Percentiles rank a stretch among this genome's conserved stretches.
Conservation (phyloP, 192 early-diverging fungal species). For the Podila epicladia region DNA sequence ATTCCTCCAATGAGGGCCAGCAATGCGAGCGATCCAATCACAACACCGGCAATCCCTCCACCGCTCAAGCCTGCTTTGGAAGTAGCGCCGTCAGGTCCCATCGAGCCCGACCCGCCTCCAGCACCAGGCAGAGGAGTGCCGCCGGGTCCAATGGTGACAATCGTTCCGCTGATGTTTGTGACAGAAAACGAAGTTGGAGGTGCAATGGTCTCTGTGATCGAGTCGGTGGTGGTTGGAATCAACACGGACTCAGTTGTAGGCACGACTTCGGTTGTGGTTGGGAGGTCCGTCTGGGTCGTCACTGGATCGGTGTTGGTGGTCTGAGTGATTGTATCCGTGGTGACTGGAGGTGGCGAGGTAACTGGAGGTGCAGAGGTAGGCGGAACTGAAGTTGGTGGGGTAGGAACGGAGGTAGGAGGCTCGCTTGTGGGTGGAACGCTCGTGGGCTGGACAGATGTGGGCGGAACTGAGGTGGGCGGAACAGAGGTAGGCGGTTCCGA, state of each 20-base stretch:
- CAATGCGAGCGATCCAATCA: constrained; percentile 25
- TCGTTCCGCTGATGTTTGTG: constrained; percentile 33
- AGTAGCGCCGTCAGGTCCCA: neutral
- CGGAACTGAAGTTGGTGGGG: neutral
- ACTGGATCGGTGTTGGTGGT: neutral
- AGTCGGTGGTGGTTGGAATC: constrained; percentile 6
- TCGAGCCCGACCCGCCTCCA: neutral
- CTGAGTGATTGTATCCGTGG: no score
- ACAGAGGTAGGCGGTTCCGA: no score
- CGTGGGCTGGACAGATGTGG: no score
- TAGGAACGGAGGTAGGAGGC: neutral
- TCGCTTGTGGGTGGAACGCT: no score
- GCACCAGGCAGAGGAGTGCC: neutral
- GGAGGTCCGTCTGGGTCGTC: constrained; percentile 5
- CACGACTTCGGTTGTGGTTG: neutral
- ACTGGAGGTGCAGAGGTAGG: neutral
- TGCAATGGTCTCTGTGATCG: constrained; percentile 19
- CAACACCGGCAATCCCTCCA: constrained; percentile 31
- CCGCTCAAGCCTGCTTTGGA: constrained; percentile 27
- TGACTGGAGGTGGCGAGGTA: no score
- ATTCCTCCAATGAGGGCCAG: constrained; percentile 32
- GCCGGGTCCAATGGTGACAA: constrained; percentile 22
- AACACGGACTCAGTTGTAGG: neutral
- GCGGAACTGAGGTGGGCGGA: neutral
- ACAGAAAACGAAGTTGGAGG: constrained; percentile 18